Evolutionary conservation across 768 basidiomycete genomes (phyloP).

Genomic region (Cystofilobasidium bisporidii): DNA sequence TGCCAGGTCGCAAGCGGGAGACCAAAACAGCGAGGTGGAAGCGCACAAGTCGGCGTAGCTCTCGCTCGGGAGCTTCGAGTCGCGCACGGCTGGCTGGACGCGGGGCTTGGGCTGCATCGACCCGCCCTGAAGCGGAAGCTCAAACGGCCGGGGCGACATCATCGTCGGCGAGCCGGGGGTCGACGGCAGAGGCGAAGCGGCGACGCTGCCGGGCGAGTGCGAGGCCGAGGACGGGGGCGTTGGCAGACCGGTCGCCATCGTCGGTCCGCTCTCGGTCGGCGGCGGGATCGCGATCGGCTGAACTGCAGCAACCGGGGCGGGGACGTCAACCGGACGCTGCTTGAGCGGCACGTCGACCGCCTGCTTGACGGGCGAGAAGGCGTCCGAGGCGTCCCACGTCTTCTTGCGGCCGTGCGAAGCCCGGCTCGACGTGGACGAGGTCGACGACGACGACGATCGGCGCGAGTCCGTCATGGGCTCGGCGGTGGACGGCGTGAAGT

Average conservation of each 20-base stretch:
- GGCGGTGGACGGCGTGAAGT: background rate
- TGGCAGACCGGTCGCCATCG: background rate
- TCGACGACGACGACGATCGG: background rate
- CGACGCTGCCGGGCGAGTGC: slow-evolving; percentile 17
- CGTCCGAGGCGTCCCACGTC: slow-evolving; percentile 7
- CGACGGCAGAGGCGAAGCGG: slow-evolving; percentile 6
- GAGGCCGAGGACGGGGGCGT: slow-evolving; percentile 12
- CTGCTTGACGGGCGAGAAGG: background rate
- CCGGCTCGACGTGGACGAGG: background rate
- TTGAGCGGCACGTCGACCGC: background rate
- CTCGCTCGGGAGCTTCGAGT: slow-evolving; percentile 12
- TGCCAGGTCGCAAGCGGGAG: too few species aligned
- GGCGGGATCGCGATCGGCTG: background rate
- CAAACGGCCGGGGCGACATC: slow-evolving; percentile 7
- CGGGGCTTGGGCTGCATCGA: background rate
- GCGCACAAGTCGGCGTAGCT: slow-evolving; percentile 27
- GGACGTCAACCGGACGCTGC: background rate
- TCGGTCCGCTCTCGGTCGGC: background rate
- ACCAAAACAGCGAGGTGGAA: too few species aligned
- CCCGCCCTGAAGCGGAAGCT: slow-evolving; percentile 4
- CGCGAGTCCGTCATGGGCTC: background rate
- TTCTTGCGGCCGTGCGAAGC: background rate
- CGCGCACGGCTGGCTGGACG: background rate
- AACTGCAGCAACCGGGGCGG: background rate
- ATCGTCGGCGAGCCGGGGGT: background rate